Percentiles rank a stretch among this genome's conserved stretches.
Conservation (phyloP, 2,329 filamentous ascomycete species). For the Rhynchosporium graminicola region DNA sequence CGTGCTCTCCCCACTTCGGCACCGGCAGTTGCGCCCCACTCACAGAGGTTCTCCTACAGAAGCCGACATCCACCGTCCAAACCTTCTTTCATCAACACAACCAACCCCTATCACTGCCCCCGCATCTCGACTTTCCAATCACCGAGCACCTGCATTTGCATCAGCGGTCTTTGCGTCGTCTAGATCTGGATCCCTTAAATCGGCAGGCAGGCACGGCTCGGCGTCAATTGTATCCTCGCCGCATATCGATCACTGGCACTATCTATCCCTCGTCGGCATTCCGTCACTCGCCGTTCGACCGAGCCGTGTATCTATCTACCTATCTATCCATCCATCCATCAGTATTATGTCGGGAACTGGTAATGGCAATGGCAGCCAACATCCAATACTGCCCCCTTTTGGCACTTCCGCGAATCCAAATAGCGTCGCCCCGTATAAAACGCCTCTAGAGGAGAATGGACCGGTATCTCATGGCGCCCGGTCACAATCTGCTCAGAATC, state of each 20-base stretch:
- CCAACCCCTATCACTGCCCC: background rate
- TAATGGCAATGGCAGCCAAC: background rate
- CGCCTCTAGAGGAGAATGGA: background rate
- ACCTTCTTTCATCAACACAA: background rate
- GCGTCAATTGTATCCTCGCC: background rate
- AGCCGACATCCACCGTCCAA: constrained; percentile 6
- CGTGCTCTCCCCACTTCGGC: too few species aligned
- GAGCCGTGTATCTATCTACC: background rate
- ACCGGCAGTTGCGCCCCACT: too few species aligned
- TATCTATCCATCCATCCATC: background rate
- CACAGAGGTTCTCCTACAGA: background rate
- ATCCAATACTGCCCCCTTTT: constrained; percentile 11
- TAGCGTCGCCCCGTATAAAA: background rate
- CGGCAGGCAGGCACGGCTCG: background rate
- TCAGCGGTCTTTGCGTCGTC: background rate
- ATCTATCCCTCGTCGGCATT: background rate
- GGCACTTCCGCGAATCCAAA: background rate
- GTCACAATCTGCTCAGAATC: too few species aligned
- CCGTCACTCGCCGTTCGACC: constrained; percentile 11
- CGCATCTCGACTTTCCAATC: constrained; percentile 6
- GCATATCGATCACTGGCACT: background rate
- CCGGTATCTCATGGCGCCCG: background rate
- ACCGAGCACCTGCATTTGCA: constrained; percentile 7
- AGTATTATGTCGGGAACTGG: background rate
- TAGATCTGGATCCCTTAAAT: background rate